Base-by-base conservation (phyloP, 2,329 filamentous ascomycete genomes). In the Lachnellula subtilissima region DNA sequence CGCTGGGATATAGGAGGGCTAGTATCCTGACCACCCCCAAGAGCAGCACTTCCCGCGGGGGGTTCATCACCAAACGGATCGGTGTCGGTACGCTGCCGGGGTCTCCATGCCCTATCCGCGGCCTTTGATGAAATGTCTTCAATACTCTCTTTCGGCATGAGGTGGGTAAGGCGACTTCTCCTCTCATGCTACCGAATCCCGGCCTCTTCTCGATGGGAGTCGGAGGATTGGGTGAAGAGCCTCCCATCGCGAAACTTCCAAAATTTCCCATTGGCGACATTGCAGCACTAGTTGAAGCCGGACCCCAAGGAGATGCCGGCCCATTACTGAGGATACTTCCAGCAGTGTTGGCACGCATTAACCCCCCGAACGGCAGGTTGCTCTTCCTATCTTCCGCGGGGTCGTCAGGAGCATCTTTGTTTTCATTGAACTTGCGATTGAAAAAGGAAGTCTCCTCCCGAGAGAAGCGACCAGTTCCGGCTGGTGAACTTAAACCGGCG, bases 81-180 rank as follows among this genome's bases (percentile, higher is more conserved):
- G 1, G 87, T 91, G 63, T 91, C 88, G 50, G 87, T 86, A 52
- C 83, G 80, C 46, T 82, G 81, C 32, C 84, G 79, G 53, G 80
- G 71, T 54, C 83, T 78, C 82, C 83, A 86, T 23, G 79, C 75
- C 65, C 81, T 81, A 48, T 81, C 71, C 17, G 69, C 67, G 76
- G 82, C 82, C 51, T 78, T 78, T 4, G 71, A 67, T 48, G 74
- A 72, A 25, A 84, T 75, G 57, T 85, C 86, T 58, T 95, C 91
- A 3, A 79, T 75, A 63, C 81, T 87, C 37, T 91, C 87, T 73
- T 92, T 95, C 19, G 84, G 85, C 63, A 96, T 87, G 22, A 96
- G 73, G 67, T 91, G 91, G 63, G 92, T 93, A 66, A 97, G 85
- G 28, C 91, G 86, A 70, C 91, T 96, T 91, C 89, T 2, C 88